These are phyloP conservation scores for Spinellus fusiger DNA, from an alignment of 192 early-diverging fungal species.

Conservation along the genomic window DNA sequence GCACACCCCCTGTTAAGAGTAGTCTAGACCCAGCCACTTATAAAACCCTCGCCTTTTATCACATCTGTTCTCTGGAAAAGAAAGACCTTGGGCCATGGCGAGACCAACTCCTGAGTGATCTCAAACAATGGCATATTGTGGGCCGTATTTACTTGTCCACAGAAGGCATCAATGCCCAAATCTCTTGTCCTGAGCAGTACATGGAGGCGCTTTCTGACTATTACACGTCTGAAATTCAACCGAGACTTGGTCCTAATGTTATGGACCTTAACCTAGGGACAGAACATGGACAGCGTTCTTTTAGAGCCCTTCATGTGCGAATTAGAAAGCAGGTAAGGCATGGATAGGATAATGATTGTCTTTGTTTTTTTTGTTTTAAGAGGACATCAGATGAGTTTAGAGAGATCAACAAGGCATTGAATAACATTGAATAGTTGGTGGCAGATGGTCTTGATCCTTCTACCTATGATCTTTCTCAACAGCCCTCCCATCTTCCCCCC, in stretches of 20 bases:
- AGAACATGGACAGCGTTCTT: constrained; percentile 47
- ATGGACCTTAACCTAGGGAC: constrained; percentile 64
- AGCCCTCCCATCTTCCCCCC: constrained; percentile 63
- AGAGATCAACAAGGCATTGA: too few species aligned
- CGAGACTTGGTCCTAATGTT: constrained; percentile 23
- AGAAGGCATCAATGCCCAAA: constrained; percentile 80
- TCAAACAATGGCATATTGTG: constrained; percentile 48
- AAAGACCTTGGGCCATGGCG: constrained; percentile 28
- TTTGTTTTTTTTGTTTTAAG: constrained; percentile 1
- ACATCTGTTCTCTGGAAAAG: constrained; percentile 33
- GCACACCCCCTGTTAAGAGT: too few species aligned
- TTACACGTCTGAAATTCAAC: constrained; percentile 32
- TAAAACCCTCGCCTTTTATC: constrained; percentile 51
- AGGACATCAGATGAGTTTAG: not conserved
- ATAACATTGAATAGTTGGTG: constrained; percentile 55
- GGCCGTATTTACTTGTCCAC: constrained; percentile 70
- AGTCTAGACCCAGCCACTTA: constrained; percentile 13
- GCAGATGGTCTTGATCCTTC: constrained; percentile 46
- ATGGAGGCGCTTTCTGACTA: constrained; percentile 46
- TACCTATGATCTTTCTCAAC: constrained; percentile 49
- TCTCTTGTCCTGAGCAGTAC: constrained; percentile 54
- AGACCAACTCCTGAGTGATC: constrained; percentile 32
- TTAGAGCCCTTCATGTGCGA: constrained; percentile 64
- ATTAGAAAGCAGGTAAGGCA: constrained; percentile 45
- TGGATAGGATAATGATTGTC: not conserved